Percentiles rank a stretch among this genome's conserved stretches.
Evolutionary conservation across 2,329 filamentous ascomycete genomes (phyloP).

Genomic region (Apiospora sp.): DNA sequence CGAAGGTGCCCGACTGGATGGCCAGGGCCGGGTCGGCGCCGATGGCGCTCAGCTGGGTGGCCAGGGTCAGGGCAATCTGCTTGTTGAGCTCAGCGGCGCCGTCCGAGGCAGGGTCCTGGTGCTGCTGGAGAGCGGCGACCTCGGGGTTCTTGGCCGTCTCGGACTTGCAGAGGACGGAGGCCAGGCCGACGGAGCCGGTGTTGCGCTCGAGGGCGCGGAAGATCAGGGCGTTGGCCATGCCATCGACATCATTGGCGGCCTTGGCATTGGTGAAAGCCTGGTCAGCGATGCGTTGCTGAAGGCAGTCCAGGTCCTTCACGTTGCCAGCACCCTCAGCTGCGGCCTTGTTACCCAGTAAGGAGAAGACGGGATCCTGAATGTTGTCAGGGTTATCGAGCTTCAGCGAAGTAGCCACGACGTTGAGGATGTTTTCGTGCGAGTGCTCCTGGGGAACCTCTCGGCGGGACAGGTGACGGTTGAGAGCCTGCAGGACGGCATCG

Average conservation of each 20-base stretch:
- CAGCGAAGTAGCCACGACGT: conserved; percentile 38
- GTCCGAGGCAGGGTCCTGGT: conserved; percentile 71
- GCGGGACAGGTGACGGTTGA: conserved; percentile 28
- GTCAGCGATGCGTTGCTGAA: conserved; percentile 60
- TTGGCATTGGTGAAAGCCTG: conserved; percentile 69
- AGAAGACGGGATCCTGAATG: conserved; percentile 42
- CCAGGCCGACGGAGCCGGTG: conserved; percentile 63
- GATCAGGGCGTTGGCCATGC: conserved; percentile 62
- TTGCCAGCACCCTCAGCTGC: conserved; percentile 52
- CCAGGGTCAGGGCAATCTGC: conserved; percentile 65
- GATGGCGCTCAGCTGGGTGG: conserved; percentile 65
- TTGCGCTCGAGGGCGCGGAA: conserved; percentile 68
- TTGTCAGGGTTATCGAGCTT: conserved; percentile 44
- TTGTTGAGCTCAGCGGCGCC: conserved; percentile 67
- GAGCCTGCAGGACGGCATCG: conserved; percentile 34
- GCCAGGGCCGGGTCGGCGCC: conserved; percentile 70
- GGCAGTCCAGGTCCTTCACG: conserved; percentile 52
- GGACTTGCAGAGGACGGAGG: conserved; percentile 63
- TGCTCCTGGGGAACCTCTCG: conserved; percentile 46
- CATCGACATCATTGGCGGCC: conserved; percentile 56
- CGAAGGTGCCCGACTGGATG: conserved; percentile 69
- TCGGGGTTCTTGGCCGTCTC: conserved; percentile 68
- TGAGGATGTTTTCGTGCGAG: conserved; percentile 43
- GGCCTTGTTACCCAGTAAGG: conserved; percentile 54
- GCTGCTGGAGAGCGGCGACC: conserved; percentile 69